Evolutionary conservation across 208 protist genomes (phyloP).

Genomic region (Porcisia hertigi): DNA sequence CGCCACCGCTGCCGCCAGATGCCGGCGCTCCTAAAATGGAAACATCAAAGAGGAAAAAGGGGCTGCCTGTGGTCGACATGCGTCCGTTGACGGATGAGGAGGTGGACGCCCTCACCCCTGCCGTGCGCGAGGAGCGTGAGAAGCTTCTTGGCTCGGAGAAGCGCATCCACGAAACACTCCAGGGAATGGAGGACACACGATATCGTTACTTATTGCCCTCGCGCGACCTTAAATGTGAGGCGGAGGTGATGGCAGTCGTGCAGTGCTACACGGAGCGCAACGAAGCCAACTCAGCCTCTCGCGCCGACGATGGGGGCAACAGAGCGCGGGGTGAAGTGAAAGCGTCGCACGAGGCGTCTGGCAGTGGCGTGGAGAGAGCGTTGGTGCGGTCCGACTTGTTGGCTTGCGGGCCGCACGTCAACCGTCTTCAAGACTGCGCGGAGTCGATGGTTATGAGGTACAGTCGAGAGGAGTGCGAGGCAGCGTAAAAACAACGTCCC

Average conservation of each 20-base stretch:
- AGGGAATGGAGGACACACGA: slow-evolving; percentile 77
- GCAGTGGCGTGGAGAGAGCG: slow-evolving; percentile 3
- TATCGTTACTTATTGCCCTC: slow-evolving; percentile 71
- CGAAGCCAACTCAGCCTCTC: not conserved
- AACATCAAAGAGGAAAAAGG: slow-evolving; percentile 33
- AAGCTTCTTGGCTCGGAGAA: slow-evolving; percentile 65
- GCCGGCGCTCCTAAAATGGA: slow-evolving; percentile 7
- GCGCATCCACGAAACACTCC: slow-evolving; percentile 60
- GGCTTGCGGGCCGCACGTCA: slow-evolving; percentile 52
- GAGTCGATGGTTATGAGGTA: slow-evolving; percentile 46
- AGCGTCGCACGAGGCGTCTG: not conserved
- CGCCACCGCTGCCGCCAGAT: slow-evolving; percentile 5
- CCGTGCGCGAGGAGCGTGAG: slow-evolving; percentile 56
- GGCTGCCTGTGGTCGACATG: slow-evolving; percentile 54
- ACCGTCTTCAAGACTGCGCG: slow-evolving; percentile 43
- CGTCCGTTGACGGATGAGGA: slow-evolving; percentile 40
- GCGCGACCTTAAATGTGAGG: slow-evolving; percentile 58
- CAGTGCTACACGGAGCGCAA: slow-evolving; percentile 68
- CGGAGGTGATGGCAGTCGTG: slow-evolving; percentile 54
- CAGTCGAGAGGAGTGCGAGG: slow-evolving; percentile 23
- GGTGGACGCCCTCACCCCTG: slow-evolving; percentile 38
- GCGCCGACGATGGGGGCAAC: not conserved
- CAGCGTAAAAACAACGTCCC: slow-evolving; percentile 9
- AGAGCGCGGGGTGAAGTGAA: not conserved
- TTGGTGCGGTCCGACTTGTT: slow-evolving; percentile 43